These are phyloP conservation scores for Trichoderma sp. DNA, from an alignment of 2,329 filamentous ascomycete genomes.

Conservation along the genomic window DNA sequence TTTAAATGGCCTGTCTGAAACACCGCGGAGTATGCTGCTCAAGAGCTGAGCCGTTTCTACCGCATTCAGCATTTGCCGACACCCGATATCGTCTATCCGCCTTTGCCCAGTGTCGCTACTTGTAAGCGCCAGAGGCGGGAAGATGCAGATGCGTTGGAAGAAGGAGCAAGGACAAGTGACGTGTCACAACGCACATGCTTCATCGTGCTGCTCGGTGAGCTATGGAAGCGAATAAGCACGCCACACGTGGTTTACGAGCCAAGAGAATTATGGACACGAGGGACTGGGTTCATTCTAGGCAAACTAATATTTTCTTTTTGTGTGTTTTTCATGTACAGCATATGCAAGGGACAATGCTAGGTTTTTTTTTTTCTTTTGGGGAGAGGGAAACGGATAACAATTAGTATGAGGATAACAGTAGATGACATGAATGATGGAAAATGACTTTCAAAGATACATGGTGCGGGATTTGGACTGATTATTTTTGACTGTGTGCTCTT, in stretches of 20 bases:
- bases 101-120: background rate
- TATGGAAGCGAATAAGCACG: constrained; percentile 1
- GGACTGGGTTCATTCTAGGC: constrained; percentile 16
- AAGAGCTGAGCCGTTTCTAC: constrained; percentile 1
- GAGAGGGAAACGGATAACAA: constrained; percentile 31
- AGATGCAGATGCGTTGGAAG: background rate
- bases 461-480: background rate
- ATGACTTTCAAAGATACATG: background rate
- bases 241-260: background rate
- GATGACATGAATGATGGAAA: constrained; percentile 24
- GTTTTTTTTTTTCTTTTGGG: constrained; percentile 20
- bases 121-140: background rate
- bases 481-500: background rate
- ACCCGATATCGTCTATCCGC: background rate
- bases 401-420: constrained; percentile 23
- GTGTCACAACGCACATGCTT: background rate
- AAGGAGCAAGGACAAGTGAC: background rate
- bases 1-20: background rate
- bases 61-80: background rate
- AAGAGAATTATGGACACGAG: constrained; percentile 12
- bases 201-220: background rate
- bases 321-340: constrained; percentile 31
- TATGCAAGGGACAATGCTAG: constrained; percentile 30
- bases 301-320: constrained; percentile 28
- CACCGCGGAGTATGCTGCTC: background rate